Conservation (phyloP, 1,139 yeast genomes). For the Yamadazyma atmosphaerica region DNA sequence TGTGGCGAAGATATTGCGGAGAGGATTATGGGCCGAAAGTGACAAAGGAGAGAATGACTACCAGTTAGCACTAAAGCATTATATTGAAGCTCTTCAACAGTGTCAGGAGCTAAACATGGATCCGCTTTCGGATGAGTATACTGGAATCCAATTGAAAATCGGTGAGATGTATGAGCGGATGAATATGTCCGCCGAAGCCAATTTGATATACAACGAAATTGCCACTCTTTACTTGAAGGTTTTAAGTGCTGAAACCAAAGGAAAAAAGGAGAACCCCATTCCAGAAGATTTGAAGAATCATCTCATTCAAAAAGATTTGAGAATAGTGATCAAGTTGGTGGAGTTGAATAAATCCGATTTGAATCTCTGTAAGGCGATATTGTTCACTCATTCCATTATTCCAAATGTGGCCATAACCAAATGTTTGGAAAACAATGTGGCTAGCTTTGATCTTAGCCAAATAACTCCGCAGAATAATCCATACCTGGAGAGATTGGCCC, state of each 20-base stretch:
- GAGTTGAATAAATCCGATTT: constrained; percentile 55
- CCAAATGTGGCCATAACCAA: constrained; percentile 55
- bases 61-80: constrained; percentile 65
- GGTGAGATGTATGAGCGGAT: constrained; percentile 84
- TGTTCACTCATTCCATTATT: constrained; percentile 61
- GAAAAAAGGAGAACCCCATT: background rate
- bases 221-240: constrained; percentile 64
- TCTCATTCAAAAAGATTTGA: constrained; percentile 66
- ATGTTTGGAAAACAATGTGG: constrained; percentile 13
- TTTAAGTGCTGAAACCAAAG: constrained; percentile 31
- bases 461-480: constrained; percentile 2
- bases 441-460: background rate
- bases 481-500: constrained; percentile 3
- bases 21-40: constrained; percentile 84
- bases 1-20: constrained; percentile 70
- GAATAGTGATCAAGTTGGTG: constrained; percentile 67
- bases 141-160: constrained; percentile 82
- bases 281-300: constrained; percentile 28
- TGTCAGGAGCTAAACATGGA: constrained; percentile 48
- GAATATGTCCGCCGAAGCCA: constrained; percentile 61
- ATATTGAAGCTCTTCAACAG: constrained; percentile 55
- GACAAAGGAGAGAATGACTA: constrained; percentile 66
- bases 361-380: constrained; percentile 55
- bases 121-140: constrained; percentile 47
- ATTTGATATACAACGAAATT: constrained; percentile 64